Conservation (phyloP, 768 basidiomycete species). For the Boletus bicolor region DNA sequence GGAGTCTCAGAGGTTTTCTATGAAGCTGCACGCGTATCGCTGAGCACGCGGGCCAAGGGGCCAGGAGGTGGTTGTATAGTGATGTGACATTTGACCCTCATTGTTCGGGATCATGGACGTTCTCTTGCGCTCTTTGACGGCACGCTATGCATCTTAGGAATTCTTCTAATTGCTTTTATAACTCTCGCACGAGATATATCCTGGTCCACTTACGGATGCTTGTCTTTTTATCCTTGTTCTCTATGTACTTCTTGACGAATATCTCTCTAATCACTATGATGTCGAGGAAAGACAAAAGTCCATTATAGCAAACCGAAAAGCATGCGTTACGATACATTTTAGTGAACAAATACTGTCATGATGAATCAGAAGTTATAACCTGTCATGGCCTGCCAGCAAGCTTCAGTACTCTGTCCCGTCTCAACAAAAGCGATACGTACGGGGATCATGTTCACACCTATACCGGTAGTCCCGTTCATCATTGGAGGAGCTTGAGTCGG, state of each 20-base stretch:
- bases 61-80: slow-evolving; percentile 55
- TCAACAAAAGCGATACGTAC: slow-evolving; percentile 37
- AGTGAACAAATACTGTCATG: slow-evolving; percentile 1
- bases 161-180: slow-evolving; percentile 19
- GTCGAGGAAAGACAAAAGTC: slow-evolving; percentile 5
- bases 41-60: slow-evolving; percentile 71
- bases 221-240: background rate
- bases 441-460: slow-evolving; percentile 51
- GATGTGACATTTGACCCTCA: slow-evolving; percentile 41
- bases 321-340: slow-evolving; percentile 28
- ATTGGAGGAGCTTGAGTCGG: slow-evolving; percentile 60
- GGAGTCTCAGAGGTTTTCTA: slow-evolving; percentile 93
- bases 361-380: slow-evolving; percentile 44
- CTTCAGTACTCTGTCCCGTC: slow-evolving; percentile 6
- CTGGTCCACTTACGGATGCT: background rate
- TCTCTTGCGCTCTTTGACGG: slow-evolving; percentile 2
- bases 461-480: slow-evolving; percentile 48
- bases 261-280: background rate
- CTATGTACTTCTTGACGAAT: slow-evolving; percentile 14
- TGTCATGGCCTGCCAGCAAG: slow-evolving; percentile 50
- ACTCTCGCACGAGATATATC: background rate
- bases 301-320: slow-evolving; percentile 27
- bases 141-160: slow-evolving; percentile 19
- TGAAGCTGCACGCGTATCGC: slow-evolving; percentile 83
- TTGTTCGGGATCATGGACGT: background rate